Conservation (phyloP, 2,329 filamentous ascomycete genomes). For the Seiridium unicorne region DNA sequence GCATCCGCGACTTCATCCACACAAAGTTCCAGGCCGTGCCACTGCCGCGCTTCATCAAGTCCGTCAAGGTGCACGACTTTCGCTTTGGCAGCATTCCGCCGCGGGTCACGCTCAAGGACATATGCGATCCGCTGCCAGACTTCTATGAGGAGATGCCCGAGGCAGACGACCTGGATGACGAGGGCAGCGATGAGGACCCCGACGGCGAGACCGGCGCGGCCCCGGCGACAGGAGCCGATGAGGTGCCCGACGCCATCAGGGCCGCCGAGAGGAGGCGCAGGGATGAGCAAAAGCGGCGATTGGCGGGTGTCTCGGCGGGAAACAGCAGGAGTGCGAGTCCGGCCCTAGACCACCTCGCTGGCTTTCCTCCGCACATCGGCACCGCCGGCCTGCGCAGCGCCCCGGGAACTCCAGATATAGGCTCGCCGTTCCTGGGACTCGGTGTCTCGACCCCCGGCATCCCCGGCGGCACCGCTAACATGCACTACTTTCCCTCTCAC, state of each 20-base stretch:
- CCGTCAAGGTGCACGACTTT: slow-evolving; percentile 91
- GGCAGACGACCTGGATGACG: slow-evolving; percentile 55
- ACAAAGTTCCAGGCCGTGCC: slow-evolving; percentile 91
- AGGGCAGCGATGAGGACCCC: slow-evolving; percentile 41
- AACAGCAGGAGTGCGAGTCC: slow-evolving; percentile 12
- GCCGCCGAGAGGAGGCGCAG: slow-evolving; percentile 31
- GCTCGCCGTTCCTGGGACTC: slow-evolving; percentile 53
- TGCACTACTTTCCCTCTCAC: slow-evolving; percentile 82
- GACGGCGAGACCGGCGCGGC: slow-evolving; percentile 16
- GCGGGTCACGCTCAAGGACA: slow-evolving; percentile 89
- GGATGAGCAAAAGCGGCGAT: slow-evolving; percentile 28
- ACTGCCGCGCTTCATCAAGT: slow-evolving; percentile 93
- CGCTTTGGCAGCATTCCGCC: slow-evolving; percentile 84
- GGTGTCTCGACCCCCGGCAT: slow-evolving; percentile 59
- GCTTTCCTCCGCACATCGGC: slow-evolving; percentile 33
- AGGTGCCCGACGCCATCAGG: slow-evolving; percentile 30
- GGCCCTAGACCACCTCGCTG: slow-evolving; percentile 17
- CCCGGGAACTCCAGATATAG: slow-evolving; percentile 41
- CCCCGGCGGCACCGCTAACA: slow-evolving; percentile 70
- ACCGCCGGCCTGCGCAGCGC: slow-evolving; percentile 30
- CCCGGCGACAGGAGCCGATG: slow-evolving; percentile 13
- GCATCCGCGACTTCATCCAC: slow-evolving; percentile 90
- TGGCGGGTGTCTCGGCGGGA: slow-evolving; percentile 11
- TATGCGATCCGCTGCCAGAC: slow-evolving; percentile 91
- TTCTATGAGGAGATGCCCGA: slow-evolving; percentile 88